Evolutionary conservation across 139 green algal genomes (phyloP), one percentile per base, ranked within the genome.

Genomic region (Chlorella sorokiniana): DNA sequence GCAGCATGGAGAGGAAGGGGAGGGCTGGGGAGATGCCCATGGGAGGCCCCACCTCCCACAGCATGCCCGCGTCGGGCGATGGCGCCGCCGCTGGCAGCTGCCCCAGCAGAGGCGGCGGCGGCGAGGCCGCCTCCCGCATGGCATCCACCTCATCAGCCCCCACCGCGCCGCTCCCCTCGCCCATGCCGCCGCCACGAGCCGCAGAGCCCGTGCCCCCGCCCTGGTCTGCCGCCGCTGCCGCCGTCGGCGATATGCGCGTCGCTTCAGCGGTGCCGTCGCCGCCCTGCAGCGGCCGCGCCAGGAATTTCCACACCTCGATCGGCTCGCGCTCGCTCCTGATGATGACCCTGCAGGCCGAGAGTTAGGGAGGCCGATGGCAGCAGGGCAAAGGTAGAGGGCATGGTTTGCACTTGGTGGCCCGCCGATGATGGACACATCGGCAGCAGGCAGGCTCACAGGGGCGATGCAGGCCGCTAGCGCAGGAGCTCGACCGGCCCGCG

Each of bases 221-320:
- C 10, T 35, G 25, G 27, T 1, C 54, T 23, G 61, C 63, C 54
- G 76, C 31, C 27, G 76, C 44, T 48, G 42, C 76, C 35, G 65
- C 20, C 35, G 65, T 35, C 65, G 35, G 11, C 18, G n/a, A 33
- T 4, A 22, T 10, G 3, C 69, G 23, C 11, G 10, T 10, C 51
- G 23, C n/a, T 25, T 42, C n/a, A 33, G 71, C 29, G 11, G 14
- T 44, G 45, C 31, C 38, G 35, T 62, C 40, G 31, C 33, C 29
- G 29, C n/a, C 29, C 45, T 82, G 62, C 56, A 48, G 33, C 56
- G 38, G 11, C 33, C 31, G 25, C 7, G 44, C 27, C 20, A 85
- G 38, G 51, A 86, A 72, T 61, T 82, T 83, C 73, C 72, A 94
- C 42, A 95, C 88, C 20, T 95, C 91, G 23, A 94, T 86, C 27